Conservation (phyloP, 768 basidiomycete genomes). For the Boletus pseudopeckii region DNA sequence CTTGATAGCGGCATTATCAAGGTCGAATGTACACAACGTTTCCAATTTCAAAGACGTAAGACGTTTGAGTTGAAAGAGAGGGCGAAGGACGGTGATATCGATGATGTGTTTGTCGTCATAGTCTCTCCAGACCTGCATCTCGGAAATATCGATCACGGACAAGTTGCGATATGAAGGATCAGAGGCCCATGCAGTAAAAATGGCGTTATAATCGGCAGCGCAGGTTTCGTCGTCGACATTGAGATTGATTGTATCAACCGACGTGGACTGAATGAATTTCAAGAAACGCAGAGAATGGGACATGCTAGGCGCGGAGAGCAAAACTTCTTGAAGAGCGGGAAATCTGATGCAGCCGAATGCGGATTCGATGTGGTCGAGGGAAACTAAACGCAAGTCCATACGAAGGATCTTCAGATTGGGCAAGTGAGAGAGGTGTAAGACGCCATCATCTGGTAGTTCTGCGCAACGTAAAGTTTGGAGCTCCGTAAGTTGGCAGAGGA, state of each 20-base stretch:
- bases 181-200: slow-evolving; percentile 23
- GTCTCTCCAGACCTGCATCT: slow-evolving; percentile 30
- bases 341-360: slow-evolving; percentile 11
- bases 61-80: slow-evolving; percentile 24
- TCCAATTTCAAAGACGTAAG: slow-evolving; percentile 25
- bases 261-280: slow-evolving; percentile 25
- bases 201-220: slow-evolving; percentile 22
- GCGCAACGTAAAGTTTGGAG: slow-evolving; percentile 27
- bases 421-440: slow-evolving; percentile 21
- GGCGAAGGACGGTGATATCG: slow-evolving; percentile 21
- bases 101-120: slow-evolving; percentile 32
- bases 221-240: slow-evolving; percentile 30
- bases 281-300: slow-evolving; percentile 22
- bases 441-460: slow-evolving; percentile 23
- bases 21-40: slow-evolving; percentile 26
- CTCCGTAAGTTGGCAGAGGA: slow-evolving; percentile 22
- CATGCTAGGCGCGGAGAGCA: slow-evolving; percentile 25
- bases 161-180: slow-evolving; percentile 23
- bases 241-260: slow-evolving; percentile 32
- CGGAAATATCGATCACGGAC: slow-evolving; percentile 27
- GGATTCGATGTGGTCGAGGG: slow-evolving; percentile 21
- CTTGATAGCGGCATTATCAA: slow-evolving; percentile 23
- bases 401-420: slow-evolving; percentile 24
- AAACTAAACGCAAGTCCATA: slow-evolving; percentile 25
- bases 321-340: slow-evolving; percentile 22